Evolutionary conservation across 2,329 filamentous ascomycete genomes (phyloP).

Genomic region (Alternaria panax): DNA sequence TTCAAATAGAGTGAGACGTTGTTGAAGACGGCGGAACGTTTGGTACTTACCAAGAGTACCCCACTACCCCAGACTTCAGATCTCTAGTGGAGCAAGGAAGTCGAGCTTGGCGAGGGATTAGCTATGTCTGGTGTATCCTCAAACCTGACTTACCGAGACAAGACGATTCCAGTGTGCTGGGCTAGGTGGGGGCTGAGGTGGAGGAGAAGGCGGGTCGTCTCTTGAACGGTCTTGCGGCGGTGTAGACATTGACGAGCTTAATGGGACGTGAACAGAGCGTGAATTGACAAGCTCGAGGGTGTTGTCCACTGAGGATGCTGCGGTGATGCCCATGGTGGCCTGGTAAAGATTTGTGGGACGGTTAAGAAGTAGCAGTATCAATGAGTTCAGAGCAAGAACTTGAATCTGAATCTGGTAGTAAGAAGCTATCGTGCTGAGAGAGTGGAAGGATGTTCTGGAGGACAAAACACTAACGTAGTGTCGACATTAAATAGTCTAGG

Average conservation of each 20-base stretch:
- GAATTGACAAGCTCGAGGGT: background rate
- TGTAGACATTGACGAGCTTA: slow-evolving; percentile 3
- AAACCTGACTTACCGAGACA: slow-evolving; percentile 22
- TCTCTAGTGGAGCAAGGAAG: slow-evolving; percentile 26
- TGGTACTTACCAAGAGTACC: slow-evolving; percentile 1
- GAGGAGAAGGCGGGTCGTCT: slow-evolving; percentile 51
- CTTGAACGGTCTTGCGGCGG: slow-evolving; percentile 35
- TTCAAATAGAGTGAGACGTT: slow-evolving; percentile 9
- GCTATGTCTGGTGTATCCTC: slow-evolving; percentile 9
- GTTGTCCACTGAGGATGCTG: background rate
- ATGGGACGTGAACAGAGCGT: background rate
- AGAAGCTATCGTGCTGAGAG: background rate
- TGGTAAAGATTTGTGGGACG: background rate
- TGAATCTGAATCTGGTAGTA: background rate
- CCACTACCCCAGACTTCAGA: slow-evolving; percentile 18
- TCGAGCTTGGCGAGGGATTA: slow-evolving; percentile 31
- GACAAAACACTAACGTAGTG: slow-evolving; percentile 29
- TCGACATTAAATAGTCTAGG: slow-evolving; percentile 40
- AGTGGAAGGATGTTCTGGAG: slow-evolving; percentile 1
- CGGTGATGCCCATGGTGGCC: slow-evolving; percentile 10
- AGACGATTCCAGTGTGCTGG: slow-evolving; percentile 42
- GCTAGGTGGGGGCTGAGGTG: slow-evolving; percentile 51
- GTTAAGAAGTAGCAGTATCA: background rate
- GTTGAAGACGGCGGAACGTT: background rate
- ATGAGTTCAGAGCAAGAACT: background rate